A percentile compares a stretch with the other conserved stretches of the same genome.
Conservation (phyloP, 1,284 basidiomycete species). For the Laetiporus sulphureus region DNA sequence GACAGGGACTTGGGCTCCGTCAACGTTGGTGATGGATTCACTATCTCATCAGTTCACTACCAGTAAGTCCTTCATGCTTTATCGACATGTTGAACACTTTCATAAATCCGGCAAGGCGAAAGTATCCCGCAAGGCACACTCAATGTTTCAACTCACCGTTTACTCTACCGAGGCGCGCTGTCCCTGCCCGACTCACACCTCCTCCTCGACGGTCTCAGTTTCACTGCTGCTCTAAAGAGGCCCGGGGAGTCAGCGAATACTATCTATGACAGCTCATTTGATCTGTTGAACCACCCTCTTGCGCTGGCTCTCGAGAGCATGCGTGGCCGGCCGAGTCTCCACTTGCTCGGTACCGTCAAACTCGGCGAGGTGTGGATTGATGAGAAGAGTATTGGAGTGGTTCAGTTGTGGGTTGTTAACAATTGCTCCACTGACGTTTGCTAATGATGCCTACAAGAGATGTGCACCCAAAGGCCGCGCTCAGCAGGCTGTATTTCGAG, state of each 20-base stretch:
- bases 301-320: conserved; percentile 73
- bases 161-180: conserved; percentile 72
- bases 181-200: conserved; percentile 67
- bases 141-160: conserved; percentile 30
- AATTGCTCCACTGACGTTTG: neutral
- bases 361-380: conserved; percentile 55
- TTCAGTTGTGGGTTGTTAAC: conserved; percentile 47
- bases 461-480: conserved; percentile 56
- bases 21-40: no score
- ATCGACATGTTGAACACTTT: no score
- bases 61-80: no score
- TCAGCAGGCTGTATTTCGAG: conserved; percentile 63
- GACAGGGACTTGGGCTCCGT: no score
- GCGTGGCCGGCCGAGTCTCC: conserved; percentile 64
- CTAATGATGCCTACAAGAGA: no score
- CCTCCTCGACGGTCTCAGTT: conserved; percentile 66
- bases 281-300: conserved; percentile 58
- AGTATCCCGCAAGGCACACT: no score
- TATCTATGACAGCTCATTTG: conserved; percentile 14
- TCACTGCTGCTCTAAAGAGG: conserved; percentile 37
- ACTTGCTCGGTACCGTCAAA: conserved; percentile 47
- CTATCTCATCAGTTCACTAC: no score
- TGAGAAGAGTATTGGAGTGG: conserved; percentile 37
- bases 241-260: conserved; percentile 31
- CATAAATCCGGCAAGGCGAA: no score